These are phyloP conservation scores for Neofusicoccum laricinum DNA, from an alignment of 2,329 filamentous ascomycete genomes.

Conservation along the genomic window DNA sequence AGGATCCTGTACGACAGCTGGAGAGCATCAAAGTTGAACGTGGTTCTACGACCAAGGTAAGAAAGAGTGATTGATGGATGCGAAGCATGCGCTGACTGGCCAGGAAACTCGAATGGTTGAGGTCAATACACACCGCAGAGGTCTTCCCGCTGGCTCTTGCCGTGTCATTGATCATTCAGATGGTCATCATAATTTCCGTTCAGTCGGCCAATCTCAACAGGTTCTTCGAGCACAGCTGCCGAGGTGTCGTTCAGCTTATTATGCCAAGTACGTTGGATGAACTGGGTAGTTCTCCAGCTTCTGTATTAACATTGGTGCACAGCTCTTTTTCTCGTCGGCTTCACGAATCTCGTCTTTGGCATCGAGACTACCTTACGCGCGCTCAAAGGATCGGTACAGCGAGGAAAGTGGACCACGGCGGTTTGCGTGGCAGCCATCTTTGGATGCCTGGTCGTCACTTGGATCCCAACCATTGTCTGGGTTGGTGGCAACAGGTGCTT, in stretches of 20 bases:
- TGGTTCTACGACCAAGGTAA: constrained; percentile 32
- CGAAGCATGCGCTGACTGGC: constrained; percentile 13
- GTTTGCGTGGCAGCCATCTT: constrained; percentile 55
- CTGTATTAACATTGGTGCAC: background rate
- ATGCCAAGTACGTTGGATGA: constrained; percentile 34
- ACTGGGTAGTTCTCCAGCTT: background rate
- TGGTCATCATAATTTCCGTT: constrained; percentile 37
- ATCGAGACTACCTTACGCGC: constrained; percentile 60
- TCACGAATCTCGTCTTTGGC: constrained; percentile 63
- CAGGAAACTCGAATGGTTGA: constrained; percentile 35
- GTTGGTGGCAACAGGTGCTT: constrained; percentile 61
- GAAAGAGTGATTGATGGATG: constrained; percentile 3
- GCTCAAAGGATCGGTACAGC: constrained; percentile 50
- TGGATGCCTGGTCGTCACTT: constrained; percentile 54
- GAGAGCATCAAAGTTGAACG: constrained; percentile 32
- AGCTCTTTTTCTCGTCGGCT: constrained; percentile 67
- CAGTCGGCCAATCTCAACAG: constrained; percentile 37
- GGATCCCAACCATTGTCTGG: constrained; percentile 57
- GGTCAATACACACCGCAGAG: constrained; percentile 38
- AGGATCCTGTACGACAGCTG: constrained; percentile 38
- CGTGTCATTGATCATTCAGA: constrained; percentile 35
- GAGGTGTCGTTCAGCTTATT: constrained; percentile 34
- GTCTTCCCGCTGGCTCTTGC: constrained; percentile 40
- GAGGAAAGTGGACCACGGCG: constrained; percentile 58
- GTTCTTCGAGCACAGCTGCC: constrained; percentile 36